Conservation (phyloP, 495 filamentous ascomycete species). For the Penicillium maclennaniae region DNA sequence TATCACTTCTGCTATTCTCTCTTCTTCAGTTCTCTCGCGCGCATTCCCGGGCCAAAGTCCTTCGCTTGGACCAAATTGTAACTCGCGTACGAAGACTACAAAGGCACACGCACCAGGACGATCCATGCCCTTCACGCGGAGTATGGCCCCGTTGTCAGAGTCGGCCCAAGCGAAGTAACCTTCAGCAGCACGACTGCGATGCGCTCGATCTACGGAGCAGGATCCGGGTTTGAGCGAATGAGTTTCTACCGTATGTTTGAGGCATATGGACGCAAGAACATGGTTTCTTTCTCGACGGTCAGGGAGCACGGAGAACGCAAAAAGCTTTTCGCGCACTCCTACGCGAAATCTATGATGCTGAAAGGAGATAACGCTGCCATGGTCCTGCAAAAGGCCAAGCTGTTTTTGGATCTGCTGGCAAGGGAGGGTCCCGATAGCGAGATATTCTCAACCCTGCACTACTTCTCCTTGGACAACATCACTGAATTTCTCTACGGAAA, state of each 20-base stretch:
- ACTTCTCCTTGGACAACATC: constrained; percentile 40
- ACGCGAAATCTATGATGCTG: constrained; percentile 32
- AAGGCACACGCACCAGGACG: constrained; percentile 26
- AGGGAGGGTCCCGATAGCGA: constrained; percentile 20
- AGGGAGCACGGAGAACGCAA: constrained; percentile 35
- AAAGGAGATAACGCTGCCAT: constrained; percentile 5
- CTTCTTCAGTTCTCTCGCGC: background rate
- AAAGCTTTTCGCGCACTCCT: constrained; percentile 36
- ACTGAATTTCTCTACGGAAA: constrained; percentile 26
- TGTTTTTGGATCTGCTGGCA: constrained; percentile 27
- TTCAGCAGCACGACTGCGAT: constrained; percentile 28
- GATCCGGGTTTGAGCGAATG: constrained; percentile 34
- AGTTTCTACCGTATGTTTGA: constrained; percentile 44
- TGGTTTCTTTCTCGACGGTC: constrained; percentile 32
- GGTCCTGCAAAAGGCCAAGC: constrained; percentile 27
- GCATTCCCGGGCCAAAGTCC: constrained; percentile 25
- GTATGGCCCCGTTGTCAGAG: constrained; percentile 38
- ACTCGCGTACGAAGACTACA: constrained; percentile 29
- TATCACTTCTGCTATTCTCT: background rate
- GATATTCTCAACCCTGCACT: constrained; percentile 37
- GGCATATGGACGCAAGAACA: constrained; percentile 31
- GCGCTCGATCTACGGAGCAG: constrained; percentile 39
- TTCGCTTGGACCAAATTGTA: constrained; percentile 25
- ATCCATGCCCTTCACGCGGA: constrained; percentile 30
- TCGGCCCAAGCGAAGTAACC: constrained; percentile 40